These are phyloP conservation scores for Myriosclerotinia scirpicola DNA, from an alignment of 2,329 filamentous ascomycete species.

Conservation along the genomic window DNA sequence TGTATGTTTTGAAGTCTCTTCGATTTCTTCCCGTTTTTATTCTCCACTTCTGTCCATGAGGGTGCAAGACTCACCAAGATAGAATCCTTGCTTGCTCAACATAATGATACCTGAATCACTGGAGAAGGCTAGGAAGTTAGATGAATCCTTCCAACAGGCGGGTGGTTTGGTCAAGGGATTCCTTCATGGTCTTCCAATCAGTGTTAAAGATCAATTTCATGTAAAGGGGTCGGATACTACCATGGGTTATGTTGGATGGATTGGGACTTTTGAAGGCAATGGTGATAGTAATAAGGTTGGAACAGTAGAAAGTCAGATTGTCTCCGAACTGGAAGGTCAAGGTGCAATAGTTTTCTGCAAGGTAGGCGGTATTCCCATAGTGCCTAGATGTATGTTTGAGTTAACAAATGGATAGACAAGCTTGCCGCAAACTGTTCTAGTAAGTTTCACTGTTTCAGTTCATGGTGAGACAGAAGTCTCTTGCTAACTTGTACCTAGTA, in stretches of 20 bases:
- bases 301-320: constrained; percentile 49
- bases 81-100: constrained; percentile 56
- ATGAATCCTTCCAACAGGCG: constrained; percentile 42
- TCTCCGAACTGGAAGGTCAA: constrained; percentile 40
- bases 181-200: constrained; percentile 44
- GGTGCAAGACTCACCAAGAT: not conserved
- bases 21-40: not conserved
- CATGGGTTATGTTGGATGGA: constrained; percentile 59
- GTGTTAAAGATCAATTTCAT: constrained; percentile 41
- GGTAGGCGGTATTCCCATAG: constrained; percentile 6
- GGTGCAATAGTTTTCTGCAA: constrained; percentile 43
- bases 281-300: constrained; percentile 48
- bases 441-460: constrained; percentile 3
- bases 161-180: constrained; percentile 28
- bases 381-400: not conserved
- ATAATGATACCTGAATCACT: constrained; percentile 41
- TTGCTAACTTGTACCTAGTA: constrained; percentile 10
- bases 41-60: constrained; percentile 29
- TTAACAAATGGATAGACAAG: constrained; percentile 36
- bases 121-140: constrained; percentile 45
- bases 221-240: constrained; percentile 34
- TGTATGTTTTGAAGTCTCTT: constrained; percentile 37
- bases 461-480: not conserved
- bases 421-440: constrained; percentile 41
- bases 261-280: constrained; percentile 51